Evolutionary conservation across 306 rosid species (phyloP), one percentile per base, ranked within the genome.

Genomic region (Cucurbita maxima): DNA sequence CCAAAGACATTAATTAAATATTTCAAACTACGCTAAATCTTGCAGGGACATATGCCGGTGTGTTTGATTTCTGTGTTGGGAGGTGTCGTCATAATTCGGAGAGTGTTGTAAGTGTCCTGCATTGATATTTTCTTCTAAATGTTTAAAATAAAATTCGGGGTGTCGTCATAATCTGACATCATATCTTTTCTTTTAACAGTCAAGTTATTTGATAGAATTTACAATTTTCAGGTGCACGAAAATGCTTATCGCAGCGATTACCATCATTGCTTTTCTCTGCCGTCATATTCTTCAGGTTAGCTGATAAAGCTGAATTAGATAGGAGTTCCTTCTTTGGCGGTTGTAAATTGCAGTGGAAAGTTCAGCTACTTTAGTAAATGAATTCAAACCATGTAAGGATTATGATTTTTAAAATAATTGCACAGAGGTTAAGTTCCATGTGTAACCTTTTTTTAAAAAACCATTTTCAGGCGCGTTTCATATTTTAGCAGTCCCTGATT

Each of bases 61-160:
- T 89, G 53, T 90, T 90, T 78, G 90, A 93, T 71, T 93, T 85
- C 79, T 93, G 98, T 66, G 80, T 90, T 79, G 96, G 92, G 75
- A 86, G 98, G 79, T 93, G 98, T 73, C 97, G 97, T 69, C 98
- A 93, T 83, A 93, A 91, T 77, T 88, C 98, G 61, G 98, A 88
- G 81, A 93, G 98, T 85, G 98, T 93, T 83, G 98, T 93, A 83
- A 84, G 94, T 76, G 66, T 80, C 80, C 60, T 58, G 51, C 36
- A 40, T 64, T 73, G 7, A 10, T 51, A 69, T 48, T 81, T 71
- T 48, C 30, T 60, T 76, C 69, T 10, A 4, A 66, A 25, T n/a
- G 25, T 67, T 62, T 72, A 61, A 43, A 13, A 30, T 30, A 30
- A 30, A 30, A 30, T 30, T 30, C 1, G 3, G 3, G 34, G 34